Evolutionary conservation across 805 yeast genomes (phyloP).

Genomic region (Vanderwaltozyma polyspora): DNA sequence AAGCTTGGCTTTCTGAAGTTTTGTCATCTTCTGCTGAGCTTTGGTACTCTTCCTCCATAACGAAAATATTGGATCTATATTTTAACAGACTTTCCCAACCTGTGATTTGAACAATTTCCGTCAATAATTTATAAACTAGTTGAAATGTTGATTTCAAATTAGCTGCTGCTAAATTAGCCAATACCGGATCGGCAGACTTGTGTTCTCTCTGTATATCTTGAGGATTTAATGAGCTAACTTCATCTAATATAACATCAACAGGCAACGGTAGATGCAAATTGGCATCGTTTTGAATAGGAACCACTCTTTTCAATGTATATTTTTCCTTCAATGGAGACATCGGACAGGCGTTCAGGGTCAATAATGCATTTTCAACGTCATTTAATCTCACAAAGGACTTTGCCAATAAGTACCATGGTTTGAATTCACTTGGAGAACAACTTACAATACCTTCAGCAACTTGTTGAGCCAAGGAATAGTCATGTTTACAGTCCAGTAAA

Average conservation of each 20-base stretch:
- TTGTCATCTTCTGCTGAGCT: constrained; percentile 13
- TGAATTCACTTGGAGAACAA: constrained; percentile 63
- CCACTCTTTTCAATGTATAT: constrained; percentile 48
- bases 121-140: constrained; percentile 46
- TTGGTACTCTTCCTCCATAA: constrained; percentile 54
- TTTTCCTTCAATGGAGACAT: constrained; percentile 62
- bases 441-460: constrained; percentile 35
- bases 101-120: constrained; percentile 51
- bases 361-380: constrained; percentile 59
- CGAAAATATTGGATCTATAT: constrained; percentile 51
- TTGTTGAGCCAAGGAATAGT: constrained; percentile 17
- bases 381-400: constrained; percentile 50
- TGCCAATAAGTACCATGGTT: constrained; percentile 61
- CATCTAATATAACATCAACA: constrained; percentile 57
- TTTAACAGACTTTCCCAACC: constrained; percentile 65
- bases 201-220: constrained; percentile 57
- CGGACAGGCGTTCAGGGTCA: constrained; percentile 70
- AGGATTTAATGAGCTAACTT: constrained; percentile 57
- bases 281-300: constrained; percentile 29
- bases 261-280: constrained; percentile 65
- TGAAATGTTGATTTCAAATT: constrained; percentile 50
- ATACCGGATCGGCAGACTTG: constrained; percentile 47
- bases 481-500: constrained; percentile 18
- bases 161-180: constrained; percentile 56
- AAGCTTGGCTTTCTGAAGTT: neutral